These are phyloP conservation scores for Debaryomyces sp. DNA, from an alignment of 1,139 yeast species.

Conservation along the genomic window DNA sequence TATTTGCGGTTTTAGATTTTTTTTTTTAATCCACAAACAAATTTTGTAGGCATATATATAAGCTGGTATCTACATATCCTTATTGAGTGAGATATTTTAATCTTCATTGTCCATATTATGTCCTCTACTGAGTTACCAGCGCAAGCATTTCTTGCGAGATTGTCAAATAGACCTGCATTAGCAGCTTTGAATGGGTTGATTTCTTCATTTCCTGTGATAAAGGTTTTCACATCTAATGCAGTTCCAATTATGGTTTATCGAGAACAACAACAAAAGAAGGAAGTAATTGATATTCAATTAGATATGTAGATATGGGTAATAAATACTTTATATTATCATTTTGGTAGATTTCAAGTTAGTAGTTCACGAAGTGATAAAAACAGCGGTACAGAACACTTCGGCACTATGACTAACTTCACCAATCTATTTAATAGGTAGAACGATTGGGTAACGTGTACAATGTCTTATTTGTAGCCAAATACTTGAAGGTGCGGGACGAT, in stretches of 20 bases:
- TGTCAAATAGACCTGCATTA: conserved; percentile 58
- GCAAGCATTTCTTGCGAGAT: conserved; percentile 44
- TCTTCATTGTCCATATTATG: conserved; percentile 1
- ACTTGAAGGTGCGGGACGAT: conserved; percentile 13
- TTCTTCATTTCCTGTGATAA: conserved; percentile 61
- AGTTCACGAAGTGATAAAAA: neutral
- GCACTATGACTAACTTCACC: no score
- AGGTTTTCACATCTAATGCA: conserved; percentile 60
- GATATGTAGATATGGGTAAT: neutral
- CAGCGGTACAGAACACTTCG: neutral
- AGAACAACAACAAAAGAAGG: conserved; percentile 22
- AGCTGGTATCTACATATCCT: neutral
- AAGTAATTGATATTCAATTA: conserved; percentile 6
- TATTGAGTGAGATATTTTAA: neutral
- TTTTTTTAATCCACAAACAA: conserved; percentile 1
- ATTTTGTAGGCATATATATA: neutral
- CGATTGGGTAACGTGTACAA: neutral
- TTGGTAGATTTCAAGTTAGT: conserved; percentile 7
- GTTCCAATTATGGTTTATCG: conserved; percentile 53
- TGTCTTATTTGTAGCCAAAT: conserved; percentile 6
- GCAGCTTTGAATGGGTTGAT: conserved; percentile 62
- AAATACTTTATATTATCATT: neutral
- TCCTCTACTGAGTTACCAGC: conserved; percentile 39
- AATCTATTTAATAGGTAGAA: conserved; percentile 7
- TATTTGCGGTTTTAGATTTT: neutral